phyloP scores from a whole-genome alignment of 257 asterid genomes.

The Solanum lignicaule region DNA sequence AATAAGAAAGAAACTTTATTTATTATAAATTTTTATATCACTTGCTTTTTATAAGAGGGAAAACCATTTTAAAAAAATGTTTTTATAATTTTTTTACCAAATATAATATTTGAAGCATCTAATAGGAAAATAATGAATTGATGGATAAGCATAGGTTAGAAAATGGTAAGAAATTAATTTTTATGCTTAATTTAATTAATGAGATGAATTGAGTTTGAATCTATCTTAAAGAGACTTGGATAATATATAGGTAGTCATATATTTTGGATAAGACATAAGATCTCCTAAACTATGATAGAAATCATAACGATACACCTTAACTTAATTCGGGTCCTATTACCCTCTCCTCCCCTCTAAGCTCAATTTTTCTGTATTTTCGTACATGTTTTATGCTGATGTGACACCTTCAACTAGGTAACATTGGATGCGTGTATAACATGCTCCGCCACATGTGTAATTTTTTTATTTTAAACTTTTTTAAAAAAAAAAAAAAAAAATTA shows the following conservation, averaged over 20 bases:
- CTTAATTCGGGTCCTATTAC: not conserved
- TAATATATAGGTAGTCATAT: not conserved
- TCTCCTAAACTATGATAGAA: not conserved
- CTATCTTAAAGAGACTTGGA: not conserved
- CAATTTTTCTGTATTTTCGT: too few relatives aligned
- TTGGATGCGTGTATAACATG: not conserved
- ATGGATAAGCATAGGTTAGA: not conserved
- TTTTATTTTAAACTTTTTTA: too few relatives aligned
- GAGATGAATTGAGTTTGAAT: not conserved
- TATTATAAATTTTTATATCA: too few relatives aligned
- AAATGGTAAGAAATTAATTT: not conserved
- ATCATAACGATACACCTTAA: too few relatives aligned
- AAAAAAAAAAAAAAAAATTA: too few relatives aligned
- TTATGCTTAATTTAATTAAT: not conserved
- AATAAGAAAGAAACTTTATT: too few relatives aligned
- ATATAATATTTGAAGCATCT: not conserved
- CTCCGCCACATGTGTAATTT: not conserved
- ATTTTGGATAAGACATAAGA: not conserved
- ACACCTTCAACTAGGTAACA: not conserved
- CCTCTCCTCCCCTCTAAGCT: not conserved
- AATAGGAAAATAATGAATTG: not conserved
- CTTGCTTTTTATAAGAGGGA: not conserved
- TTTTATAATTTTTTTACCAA: not conserved
- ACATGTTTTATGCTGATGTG: not conserved
- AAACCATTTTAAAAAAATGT: not conserved